Evolutionary conservation across 805 yeast genomes (phyloP).

Genomic region (Starmerella gropengiesseri): DNA sequence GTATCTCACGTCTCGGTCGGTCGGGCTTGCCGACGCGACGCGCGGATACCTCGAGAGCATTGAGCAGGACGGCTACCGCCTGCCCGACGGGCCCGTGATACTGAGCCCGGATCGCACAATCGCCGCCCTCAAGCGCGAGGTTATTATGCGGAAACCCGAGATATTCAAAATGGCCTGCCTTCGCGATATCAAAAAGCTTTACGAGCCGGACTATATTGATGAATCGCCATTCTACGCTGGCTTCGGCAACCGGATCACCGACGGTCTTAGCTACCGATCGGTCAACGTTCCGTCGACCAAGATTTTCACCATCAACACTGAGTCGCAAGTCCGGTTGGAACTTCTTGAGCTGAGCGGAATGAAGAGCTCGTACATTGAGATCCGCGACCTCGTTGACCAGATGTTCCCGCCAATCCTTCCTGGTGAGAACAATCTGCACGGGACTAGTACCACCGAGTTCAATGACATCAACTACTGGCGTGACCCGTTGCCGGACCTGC

Average conservation of each 20-base stretch:
- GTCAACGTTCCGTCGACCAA: slow-evolving; percentile 91
- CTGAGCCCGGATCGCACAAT: slow-evolving; percentile 92
- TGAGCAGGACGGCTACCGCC: slow-evolving; percentile 56
- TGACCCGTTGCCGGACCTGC: slow-evolving; percentile 52
- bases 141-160: slow-evolving; percentile 88
- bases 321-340: slow-evolving; percentile 97
- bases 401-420: slow-evolving; percentile 75
- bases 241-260: slow-evolving; percentile 92
- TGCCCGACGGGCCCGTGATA: slow-evolving; percentile 90
- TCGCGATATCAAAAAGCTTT: slow-evolving; percentile 69
- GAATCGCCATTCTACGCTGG: slow-evolving; percentile 92
- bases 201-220: slow-evolving; percentile 34
- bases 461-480: slow-evolving; percentile 91
- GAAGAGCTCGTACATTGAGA: slow-evolving; percentile 73
- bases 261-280: slow-evolving; percentile 85
- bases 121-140: slow-evolving; percentile 87
- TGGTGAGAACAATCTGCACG: slow-evolving; percentile 25
- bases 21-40: slow-evolving; percentile 89
- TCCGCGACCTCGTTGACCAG: slow-evolving; percentile 91
- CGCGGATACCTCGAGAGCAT: slow-evolving; percentile 71
- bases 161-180: slow-evolving; percentile 98
- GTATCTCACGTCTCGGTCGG: slow-evolving; percentile 89
- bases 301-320: slow-evolving; percentile 90
- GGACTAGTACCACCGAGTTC: slow-evolving; percentile 36
- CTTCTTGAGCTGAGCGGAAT: slow-evolving; percentile 87